A percentile compares a stretch with the other conserved stretches of the same genome.
Conservation (phyloP, 2,329 filamentous ascomycete species). For the Colletotrichum aenigma region DNA sequence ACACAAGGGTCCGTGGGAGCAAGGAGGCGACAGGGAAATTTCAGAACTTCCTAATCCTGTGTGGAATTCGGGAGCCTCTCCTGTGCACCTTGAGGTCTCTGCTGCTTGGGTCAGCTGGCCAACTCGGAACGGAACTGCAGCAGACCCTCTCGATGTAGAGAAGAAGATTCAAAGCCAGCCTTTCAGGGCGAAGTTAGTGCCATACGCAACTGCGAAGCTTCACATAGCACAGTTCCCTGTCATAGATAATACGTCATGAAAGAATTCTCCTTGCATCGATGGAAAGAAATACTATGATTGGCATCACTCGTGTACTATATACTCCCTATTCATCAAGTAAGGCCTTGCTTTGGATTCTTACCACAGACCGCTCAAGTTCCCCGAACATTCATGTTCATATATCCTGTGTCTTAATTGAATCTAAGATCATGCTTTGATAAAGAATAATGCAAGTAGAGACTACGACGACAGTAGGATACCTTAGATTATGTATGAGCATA, state of each 20-base stretch:
- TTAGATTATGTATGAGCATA: too few relatives aligned
- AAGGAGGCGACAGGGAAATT: slow-evolving; percentile 11
- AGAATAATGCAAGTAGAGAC: too few relatives aligned
- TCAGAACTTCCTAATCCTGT: slow-evolving; percentile 30
- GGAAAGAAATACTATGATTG: too few relatives aligned
- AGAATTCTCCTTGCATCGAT: not conserved
- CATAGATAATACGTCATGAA: not conserved
- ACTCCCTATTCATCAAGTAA: too few relatives aligned
- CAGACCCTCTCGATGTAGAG: slow-evolving; percentile 24
- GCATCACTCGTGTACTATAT: too few relatives aligned
- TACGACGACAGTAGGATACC: too few relatives aligned
- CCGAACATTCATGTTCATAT: too few relatives aligned
- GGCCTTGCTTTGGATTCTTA: too few relatives aligned
- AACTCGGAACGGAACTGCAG: not conserved
- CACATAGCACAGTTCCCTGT: slow-evolving; percentile 48
- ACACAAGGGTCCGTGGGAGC: slow-evolving; percentile 23
- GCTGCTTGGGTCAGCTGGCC: slow-evolving; percentile 25
- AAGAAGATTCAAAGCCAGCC: slow-evolving; percentile 28
- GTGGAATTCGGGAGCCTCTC: slow-evolving; percentile 36
- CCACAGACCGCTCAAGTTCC: too few relatives aligned
- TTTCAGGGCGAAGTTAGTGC: slow-evolving; percentile 31
- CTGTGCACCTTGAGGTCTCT: slow-evolving; percentile 32
- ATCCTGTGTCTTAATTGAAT: too few relatives aligned
- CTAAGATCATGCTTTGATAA: too few relatives aligned
- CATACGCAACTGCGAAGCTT: slow-evolving; percentile 50